Evolutionary conservation across 2,329 filamentous ascomycete species (phyloP).

Genomic region (Paracamarosporium sp.): DNA sequence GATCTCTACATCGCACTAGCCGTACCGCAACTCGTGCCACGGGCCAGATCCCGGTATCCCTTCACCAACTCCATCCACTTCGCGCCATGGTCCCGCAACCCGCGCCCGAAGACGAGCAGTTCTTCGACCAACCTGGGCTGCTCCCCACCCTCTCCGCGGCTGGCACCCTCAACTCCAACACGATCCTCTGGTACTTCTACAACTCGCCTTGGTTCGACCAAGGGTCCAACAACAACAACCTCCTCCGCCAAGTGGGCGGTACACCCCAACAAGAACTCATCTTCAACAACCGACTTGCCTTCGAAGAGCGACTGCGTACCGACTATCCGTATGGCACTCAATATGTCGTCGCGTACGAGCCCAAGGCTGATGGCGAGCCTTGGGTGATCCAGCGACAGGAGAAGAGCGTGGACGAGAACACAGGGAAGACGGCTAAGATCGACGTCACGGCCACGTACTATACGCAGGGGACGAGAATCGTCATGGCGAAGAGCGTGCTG

Average conservation of each 20-base stretch:
- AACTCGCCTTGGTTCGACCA: constrained; percentile 69
- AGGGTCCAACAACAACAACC: constrained; percentile 64
- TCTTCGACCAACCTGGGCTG: constrained; percentile 31
- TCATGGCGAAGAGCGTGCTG: constrained; percentile 67
- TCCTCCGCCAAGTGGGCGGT: constrained; percentile 58
- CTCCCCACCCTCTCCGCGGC: constrained; percentile 27
- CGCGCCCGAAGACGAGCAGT: constrained; percentile 41
- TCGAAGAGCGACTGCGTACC: constrained; percentile 62
- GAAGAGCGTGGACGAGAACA: constrained; percentile 45
- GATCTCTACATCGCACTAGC: constrained; percentile 5
- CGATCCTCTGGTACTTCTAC: constrained; percentile 67
- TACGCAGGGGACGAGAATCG: constrained; percentile 65
- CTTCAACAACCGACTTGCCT: constrained; percentile 58
- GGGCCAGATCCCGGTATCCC: no score
- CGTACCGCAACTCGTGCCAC: no score
- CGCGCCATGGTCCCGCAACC: constrained; percentile 32
- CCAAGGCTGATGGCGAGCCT: constrained; percentile 58
- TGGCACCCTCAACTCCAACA: constrained; percentile 31
- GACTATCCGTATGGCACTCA: constrained; percentile 60
- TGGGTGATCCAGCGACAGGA: constrained; percentile 68
- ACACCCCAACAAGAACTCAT: constrained; percentile 58
- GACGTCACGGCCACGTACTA: constrained; percentile 65
- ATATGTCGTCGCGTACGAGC: constrained; percentile 66
- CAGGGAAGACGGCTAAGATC: constrained; percentile 55
- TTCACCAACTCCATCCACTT: not conserved